Evolutionary conservation across 2,329 filamentous ascomycete species (phyloP).

Genomic region (Malbranchea cinnamomea): DNA sequence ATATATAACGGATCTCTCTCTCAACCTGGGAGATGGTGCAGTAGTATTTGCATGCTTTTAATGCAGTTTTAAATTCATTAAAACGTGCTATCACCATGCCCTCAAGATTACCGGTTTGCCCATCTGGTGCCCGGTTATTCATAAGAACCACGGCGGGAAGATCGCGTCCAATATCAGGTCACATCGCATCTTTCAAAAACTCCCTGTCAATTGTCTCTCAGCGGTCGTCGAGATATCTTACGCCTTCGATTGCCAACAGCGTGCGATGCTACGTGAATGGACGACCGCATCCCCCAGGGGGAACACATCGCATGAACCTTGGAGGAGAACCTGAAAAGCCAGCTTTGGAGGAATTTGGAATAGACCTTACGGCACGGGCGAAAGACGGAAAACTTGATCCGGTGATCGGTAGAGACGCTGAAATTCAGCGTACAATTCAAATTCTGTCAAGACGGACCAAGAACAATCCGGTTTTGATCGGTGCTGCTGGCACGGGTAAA

Average conservation of each 20-base stretch:
- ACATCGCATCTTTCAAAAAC: no score
- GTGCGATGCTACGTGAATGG: slow-evolving; percentile 40
- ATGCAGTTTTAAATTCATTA: no score
- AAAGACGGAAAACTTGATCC: slow-evolving; percentile 85
- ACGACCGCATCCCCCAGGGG: slow-evolving; percentile 71
- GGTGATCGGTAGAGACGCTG: slow-evolving; percentile 80
- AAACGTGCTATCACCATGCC: no score
- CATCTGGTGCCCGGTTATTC: no score
- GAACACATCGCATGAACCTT: slow-evolving; percentile 87
- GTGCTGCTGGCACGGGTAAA: slow-evolving; percentile 80
- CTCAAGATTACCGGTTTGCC: no score
- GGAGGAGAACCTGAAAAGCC: slow-evolving; percentile 63
- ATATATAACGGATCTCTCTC: no score
- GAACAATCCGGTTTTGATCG: slow-evolving; percentile 92
- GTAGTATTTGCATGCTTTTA: no score
- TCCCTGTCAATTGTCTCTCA: no score
- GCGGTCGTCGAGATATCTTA: no score
- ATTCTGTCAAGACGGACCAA: slow-evolving; percentile 85
- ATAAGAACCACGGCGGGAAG: no score
- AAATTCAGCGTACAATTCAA: slow-evolving; percentile 90
- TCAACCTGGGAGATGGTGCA: no score
- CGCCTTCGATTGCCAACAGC: slow-evolving; percentile 8
- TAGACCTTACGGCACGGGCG: slow-evolving; percentile 76
- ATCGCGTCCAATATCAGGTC: no score
- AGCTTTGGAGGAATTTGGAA: slow-evolving; percentile 77